A percentile compares a stretch with the other conserved stretches of the same genome.
phyloP scores from a whole-genome alignment of 164 flowering plant species.

The Amborella trichopoda region DNA sequence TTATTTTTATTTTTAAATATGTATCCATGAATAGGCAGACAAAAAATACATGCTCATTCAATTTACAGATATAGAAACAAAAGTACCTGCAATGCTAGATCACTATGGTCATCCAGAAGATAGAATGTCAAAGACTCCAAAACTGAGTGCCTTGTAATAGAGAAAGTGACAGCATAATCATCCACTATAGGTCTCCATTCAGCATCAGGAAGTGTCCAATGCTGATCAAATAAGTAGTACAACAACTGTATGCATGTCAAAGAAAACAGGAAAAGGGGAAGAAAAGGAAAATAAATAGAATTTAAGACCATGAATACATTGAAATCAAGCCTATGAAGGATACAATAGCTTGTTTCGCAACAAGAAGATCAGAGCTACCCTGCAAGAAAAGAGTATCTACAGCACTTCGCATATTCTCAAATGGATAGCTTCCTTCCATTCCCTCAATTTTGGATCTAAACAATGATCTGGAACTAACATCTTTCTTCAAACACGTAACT shows the following conservation, averaged over 20 bases:
- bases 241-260: constrained; percentile 52
- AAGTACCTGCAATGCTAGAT: constrained; percentile 68
- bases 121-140: constrained; percentile 77
- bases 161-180: constrained; percentile 79
- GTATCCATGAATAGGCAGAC: no score
- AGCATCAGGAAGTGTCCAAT: constrained; percentile 63
- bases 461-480: constrained; percentile 23
- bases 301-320: neutral
- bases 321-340: constrained; percentile 29
- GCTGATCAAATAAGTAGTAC: constrained; percentile 85
- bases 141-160: constrained; percentile 57
- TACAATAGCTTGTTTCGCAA: constrained; percentile 95
- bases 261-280: constrained; percentile 8
- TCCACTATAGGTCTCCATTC: constrained; percentile 62
- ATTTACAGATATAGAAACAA: constrained; percentile 3
- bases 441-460: constrained; percentile 49
- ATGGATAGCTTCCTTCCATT: constrained; percentile 53
- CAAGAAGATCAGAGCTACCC: constrained; percentile 81
- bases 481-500: constrained; percentile 38
- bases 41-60: no score
- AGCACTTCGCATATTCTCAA: constrained; percentile 75
- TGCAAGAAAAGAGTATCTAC: constrained; percentile 63
- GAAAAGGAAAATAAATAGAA: neutral
- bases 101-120: constrained; percentile 83
- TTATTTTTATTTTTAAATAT: no score